Percentiles rank a stretch among this genome's conserved stretches.
Conservation (phyloP, 2,329 filamentous ascomycete species). For the Cercospora beticola region DNA sequence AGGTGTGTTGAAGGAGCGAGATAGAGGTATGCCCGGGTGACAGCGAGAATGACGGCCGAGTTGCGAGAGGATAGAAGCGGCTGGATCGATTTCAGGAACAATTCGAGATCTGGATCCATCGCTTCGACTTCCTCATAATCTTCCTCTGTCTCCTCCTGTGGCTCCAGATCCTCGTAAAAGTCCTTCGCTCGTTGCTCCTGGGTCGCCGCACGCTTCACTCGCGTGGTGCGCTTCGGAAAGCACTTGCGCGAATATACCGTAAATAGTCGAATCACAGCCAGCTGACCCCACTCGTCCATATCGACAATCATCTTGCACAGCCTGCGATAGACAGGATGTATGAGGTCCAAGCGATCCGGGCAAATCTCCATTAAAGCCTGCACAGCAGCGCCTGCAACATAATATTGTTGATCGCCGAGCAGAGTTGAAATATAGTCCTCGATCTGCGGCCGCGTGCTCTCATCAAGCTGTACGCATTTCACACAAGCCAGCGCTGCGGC, state of each 20-base stretch:
- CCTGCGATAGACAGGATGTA: conserved; percentile 84
- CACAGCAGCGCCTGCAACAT: conserved; percentile 91
- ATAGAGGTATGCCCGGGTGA: conserved; percentile 80
- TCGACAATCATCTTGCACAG: conserved; percentile 89
- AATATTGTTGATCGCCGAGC: conserved; percentile 89
- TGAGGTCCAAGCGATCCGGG: conserved; percentile 79
- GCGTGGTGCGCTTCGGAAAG: conserved; percentile 70
- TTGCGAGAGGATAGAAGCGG: conserved; percentile 91
- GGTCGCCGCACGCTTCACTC: conserved; percentile 53
- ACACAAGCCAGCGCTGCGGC: conserved; percentile 91
- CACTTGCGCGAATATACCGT: conserved; percentile 81
- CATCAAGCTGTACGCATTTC: conserved; percentile 91
- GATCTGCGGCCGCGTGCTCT: conserved; percentile 78
- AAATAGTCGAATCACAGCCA: conserved; percentile 79
- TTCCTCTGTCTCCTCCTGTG: conserved; percentile 47
- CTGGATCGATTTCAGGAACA: conserved; percentile 76
- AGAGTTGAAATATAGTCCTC: conserved; percentile 76
- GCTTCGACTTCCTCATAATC: conserved; percentile 58
- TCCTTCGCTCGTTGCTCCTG: conserved; percentile 49
- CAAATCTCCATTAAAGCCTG: conserved; percentile 86
- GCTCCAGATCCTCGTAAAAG: conserved; percentile 73
- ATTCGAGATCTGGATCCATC: conserved; percentile 76
- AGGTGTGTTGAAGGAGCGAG: conserved; percentile 79
- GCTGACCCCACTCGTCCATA: conserved; percentile 98
- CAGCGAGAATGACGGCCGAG: conserved; percentile 84